A percentile compares a stretch with the other conserved stretches of the same genome.
Evolutionary conservation across 1,284 basidiomycete genomes (phyloP).

Genomic region (Fomitopsis palustris): DNA sequence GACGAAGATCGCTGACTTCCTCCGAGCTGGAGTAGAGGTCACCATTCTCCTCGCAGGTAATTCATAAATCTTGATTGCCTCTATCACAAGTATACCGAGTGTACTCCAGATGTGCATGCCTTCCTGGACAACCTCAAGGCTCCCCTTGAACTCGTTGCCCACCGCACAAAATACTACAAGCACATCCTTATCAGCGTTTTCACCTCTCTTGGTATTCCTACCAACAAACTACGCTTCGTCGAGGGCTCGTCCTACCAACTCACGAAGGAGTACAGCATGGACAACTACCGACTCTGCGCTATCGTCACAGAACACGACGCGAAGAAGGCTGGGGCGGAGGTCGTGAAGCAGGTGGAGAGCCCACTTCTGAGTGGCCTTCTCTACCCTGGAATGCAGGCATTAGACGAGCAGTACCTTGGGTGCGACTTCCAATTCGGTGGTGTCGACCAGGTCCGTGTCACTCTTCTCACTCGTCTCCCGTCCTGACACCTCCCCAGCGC

Average conservation of each 20-base stretch:
- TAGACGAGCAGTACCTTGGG: constrained; percentile 96
- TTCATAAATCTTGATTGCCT: constrained; percentile 14
- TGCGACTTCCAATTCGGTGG: constrained; percentile 99
- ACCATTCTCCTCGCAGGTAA: constrained; percentile 87
- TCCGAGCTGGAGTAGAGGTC: constrained; percentile 88
- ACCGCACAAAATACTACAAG: constrained; percentile 92
- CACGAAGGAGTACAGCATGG: constrained; percentile 88
- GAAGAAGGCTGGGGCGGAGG: constrained; percentile 98
- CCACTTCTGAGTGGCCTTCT: constrained; percentile 89
- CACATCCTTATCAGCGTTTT: constrained; percentile 83
- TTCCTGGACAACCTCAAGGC: constrained; percentile 99
- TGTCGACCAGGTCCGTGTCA: constrained; percentile 78
- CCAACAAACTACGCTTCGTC: constrained; percentile 81
- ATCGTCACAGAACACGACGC: constrained; percentile 94
- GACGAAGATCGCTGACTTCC: constrained; percentile 95
- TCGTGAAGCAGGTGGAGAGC: constrained; percentile 96
- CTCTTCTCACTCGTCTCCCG: constrained; percentile 2
- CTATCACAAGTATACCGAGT: not conserved
- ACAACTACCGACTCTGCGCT: constrained; percentile 90
- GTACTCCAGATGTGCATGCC: constrained; percentile 81
- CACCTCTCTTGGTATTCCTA: constrained; percentile 87
- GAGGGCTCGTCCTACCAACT: constrained; percentile 93
- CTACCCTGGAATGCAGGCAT: constrained; percentile 94
- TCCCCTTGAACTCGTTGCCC: constrained; percentile 87
- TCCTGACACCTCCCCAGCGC: constrained; percentile 48